These are phyloP conservation scores for Fulvia fulva DNA, from an alignment of 2,329 filamentous ascomycete genomes.

Conservation along the genomic window DNA sequence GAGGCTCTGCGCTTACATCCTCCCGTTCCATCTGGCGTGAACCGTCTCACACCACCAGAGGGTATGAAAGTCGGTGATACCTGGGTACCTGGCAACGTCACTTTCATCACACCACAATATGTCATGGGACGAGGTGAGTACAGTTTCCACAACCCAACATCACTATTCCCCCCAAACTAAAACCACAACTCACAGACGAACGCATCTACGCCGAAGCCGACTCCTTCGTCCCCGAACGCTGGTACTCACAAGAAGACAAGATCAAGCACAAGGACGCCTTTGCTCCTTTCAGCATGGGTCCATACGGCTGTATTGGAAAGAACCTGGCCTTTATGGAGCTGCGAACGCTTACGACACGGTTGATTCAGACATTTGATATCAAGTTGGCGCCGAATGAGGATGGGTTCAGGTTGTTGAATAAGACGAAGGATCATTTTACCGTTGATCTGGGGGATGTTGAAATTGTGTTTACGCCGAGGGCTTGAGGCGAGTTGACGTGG, in stretches of 20 bases:
- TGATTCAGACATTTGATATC: conserved; percentile 37
- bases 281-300: conserved; percentile 36
- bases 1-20: conserved; percentile 44
- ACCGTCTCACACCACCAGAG: conserved; percentile 37
- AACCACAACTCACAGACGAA: conserved; percentile 17
- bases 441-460: conserved; percentile 28
- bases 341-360: conserved; percentile 32
- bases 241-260: conserved; percentile 34
- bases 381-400: conserved; percentile 37
- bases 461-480: conserved; percentile 21
- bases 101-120: conserved; percentile 26
- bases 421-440: conserved; percentile 38
- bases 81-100: conserved; percentile 33
- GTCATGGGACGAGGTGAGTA: conserved; percentile 27
- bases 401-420: conserved; percentile 29
- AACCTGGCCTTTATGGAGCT: conserved; percentile 38
- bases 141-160: neutral
- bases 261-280: conserved; percentile 37
- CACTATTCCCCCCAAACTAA: neutral
- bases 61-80: conserved; percentile 36
- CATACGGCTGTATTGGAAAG: conserved; percentile 38
- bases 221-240: conserved; percentile 37
- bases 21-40: conserved; percentile 36
- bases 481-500: too few relatives aligned
- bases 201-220: conserved; percentile 29